These are phyloP conservation scores for Fusarium napiforme DNA, from an alignment of 2,329 filamentous ascomycete genomes.

Conservation along the genomic window DNA sequence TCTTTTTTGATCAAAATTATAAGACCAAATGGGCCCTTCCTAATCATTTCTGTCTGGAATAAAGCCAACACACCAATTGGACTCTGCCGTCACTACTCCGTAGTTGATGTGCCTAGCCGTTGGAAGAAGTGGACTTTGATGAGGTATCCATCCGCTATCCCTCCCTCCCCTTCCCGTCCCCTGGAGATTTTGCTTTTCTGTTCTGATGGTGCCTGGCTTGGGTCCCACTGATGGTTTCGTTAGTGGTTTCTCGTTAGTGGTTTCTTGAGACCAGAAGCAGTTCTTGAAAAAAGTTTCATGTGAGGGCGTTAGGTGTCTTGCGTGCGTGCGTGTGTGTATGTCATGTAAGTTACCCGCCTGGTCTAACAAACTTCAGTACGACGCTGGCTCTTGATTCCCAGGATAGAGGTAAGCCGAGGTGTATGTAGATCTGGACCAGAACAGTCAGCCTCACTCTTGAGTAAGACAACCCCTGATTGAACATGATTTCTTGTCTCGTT, in stretches of 20 bases:
- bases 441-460: neutral
- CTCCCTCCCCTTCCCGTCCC: constrained; percentile 24
- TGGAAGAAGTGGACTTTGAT: constrained; percentile 24
- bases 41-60: too few relatives aligned
- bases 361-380: constrained; percentile 5
- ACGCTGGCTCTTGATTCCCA: constrained; percentile 8
- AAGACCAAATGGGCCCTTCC: too few relatives aligned
- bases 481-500: neutral
- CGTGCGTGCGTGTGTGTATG: constrained; percentile 1
- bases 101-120: constrained; percentile 24
- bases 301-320: constrained; percentile 20
- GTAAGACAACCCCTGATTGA: neutral
- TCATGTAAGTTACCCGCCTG: neutral
- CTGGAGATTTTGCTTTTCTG: constrained; percentile 28
- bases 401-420: neutral
- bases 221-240: constrained; percentile 31
- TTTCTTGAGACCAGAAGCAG: constrained; percentile 15
- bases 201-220: constrained; percentile 36
- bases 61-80: constrained; percentile 14
- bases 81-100: neutral
- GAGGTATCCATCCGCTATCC: constrained; percentile 1
- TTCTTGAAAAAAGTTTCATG: constrained; percentile 7
- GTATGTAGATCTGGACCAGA: neutral
- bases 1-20: too few relatives aligned
- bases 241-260: constrained; percentile 34